Evolutionary conservation across 805 yeast species (phyloP), one percentile per base, ranked within the genome.

Genomic region (Zygosaccharomyces kombuchaensis): DNA sequence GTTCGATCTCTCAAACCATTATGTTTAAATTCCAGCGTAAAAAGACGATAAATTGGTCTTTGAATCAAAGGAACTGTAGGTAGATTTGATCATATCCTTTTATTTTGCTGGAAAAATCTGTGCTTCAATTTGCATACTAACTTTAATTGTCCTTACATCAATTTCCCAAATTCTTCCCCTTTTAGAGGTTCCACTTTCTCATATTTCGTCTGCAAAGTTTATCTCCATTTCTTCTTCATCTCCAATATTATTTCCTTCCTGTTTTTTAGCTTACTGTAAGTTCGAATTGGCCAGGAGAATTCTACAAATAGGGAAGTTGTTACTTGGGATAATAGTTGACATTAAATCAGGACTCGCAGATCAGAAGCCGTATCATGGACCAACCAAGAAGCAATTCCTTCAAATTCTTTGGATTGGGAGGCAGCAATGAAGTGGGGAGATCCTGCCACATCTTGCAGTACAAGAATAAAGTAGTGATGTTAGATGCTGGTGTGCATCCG

Each of bases 401-500:
- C 50, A 79, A 78, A 62, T 93, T 93, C 70, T 79, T 86, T 50
- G 90, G 96, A 19, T 75, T 93, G 6, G 99, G 99, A 6, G 99
- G 98, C n/a, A 95, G 98, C 52, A 87, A 85, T 56, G 99, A 93
- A 64, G 99, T 93, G 6, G 99, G 99, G 2, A 71, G 99, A 48
- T 87, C 96, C 27, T 91, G 98, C 61, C 99, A 93, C 61, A 82
- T 93, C 36, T 72, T 93, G 26, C 90, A 86, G 55, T 93, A 84
- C 68, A 89, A 88, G 62, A 96, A 96, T 47, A 91, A 93, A 60
- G 90, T 91, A 4, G 83, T 93, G 40, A 93, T 93, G 99, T 50
- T 93, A 41, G 99, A 93, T 68, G 96, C 99, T 1, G 99, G 99
- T 43, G 88, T 93, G 25, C 99, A 93, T 67, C 99, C 99, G 1